Base-by-base conservation (phyloP, 495 filamentous ascomycete species). In the Tuber brumale region DNA sequence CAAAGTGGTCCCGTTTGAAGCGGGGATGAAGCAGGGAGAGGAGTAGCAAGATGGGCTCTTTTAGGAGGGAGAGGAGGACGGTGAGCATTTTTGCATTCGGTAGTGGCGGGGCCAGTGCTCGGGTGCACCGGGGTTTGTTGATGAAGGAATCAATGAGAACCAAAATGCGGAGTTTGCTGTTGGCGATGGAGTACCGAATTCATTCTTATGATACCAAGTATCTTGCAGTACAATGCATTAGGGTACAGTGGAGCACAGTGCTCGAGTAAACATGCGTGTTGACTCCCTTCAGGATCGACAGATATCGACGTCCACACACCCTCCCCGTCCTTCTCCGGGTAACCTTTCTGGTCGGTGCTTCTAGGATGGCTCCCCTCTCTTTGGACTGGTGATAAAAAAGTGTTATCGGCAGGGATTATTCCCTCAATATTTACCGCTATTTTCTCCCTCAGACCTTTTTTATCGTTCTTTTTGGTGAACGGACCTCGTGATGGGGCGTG, bases 1-100 rank as follows among this genome's bases (percentile, higher is more conserved):
- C 79, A 46, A 79, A 85, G 73, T 85, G 81, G 71, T 83, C 80
- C 7, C 41, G 39, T 23, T 46, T 48, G 69, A 82, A 71, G 31
- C 77, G 72, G 35, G 72, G 45, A 35, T 76, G 70, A 19, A 73
- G 75, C 19, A 82, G 71, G 39, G 80, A 43, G 41, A 82, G 70
- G 16, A 82, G 61, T 48, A 82, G 71, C 57, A 45, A 72, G 39
- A 77, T 18, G 16, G 77, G 76, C 57, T 82, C 81, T 3, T 44
- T 71, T 35, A 82, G 12, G 44, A 82, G 74, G 48, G 79, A 75
- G 31, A 31, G 16, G 61, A 79, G 41, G 39, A 48, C 43, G 45
- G 78, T 69, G 70, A 81, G 66, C 61, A 75, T 75, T 51, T 27
- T 61, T 35, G 57, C 57, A 66, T 66, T 66, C 7, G 57, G 57